Evolutionary conservation across 2,329 filamentous ascomycete species (phyloP).

Genomic region (Sclerotinia subarctica): DNA sequence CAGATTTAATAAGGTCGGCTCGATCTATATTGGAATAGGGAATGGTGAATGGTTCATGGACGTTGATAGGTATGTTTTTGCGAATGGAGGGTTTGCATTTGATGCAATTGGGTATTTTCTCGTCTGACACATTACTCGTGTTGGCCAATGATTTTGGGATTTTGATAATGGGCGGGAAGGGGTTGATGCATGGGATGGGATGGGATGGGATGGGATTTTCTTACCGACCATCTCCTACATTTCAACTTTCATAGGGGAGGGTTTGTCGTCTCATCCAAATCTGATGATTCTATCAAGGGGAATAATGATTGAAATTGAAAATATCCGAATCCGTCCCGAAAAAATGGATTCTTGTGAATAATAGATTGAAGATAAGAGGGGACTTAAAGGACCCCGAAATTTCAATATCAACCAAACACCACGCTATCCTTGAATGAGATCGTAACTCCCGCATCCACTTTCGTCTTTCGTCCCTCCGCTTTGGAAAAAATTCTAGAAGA

Average conservation of each 20-base stretch:
- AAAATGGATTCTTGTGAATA: neutral
- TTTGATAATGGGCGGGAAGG: neutral
- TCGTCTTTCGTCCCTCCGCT: neutral
- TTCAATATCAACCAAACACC: neutral
- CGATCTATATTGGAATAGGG: neutral
- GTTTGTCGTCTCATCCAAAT: constrained; percentile 1
- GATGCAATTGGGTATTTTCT: constrained; percentile 1
- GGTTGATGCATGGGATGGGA: neutral
- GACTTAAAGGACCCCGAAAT: neutral
- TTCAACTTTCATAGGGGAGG: neutral
- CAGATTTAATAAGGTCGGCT: constrained; percentile 5
- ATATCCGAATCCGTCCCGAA: neutral
- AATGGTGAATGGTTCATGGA: neutral
- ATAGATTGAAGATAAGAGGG: constrained; percentile 11
- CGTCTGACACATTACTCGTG: constrained; percentile 12
- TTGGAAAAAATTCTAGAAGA: constrained; percentile 2
- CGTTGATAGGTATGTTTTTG: constrained; percentile 6
- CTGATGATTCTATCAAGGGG: neutral
- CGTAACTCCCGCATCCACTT: neutral
- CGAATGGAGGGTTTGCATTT: neutral
- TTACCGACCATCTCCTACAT: neutral
- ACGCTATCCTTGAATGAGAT: neutral
- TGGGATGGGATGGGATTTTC: too few species aligned
- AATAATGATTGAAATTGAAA: neutral
- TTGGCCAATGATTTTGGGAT: constrained; percentile 4